phyloP scores from a whole-genome alignment of 1,284 basidiomycete species.

The Sanghuangporus weigelae region DNA sequence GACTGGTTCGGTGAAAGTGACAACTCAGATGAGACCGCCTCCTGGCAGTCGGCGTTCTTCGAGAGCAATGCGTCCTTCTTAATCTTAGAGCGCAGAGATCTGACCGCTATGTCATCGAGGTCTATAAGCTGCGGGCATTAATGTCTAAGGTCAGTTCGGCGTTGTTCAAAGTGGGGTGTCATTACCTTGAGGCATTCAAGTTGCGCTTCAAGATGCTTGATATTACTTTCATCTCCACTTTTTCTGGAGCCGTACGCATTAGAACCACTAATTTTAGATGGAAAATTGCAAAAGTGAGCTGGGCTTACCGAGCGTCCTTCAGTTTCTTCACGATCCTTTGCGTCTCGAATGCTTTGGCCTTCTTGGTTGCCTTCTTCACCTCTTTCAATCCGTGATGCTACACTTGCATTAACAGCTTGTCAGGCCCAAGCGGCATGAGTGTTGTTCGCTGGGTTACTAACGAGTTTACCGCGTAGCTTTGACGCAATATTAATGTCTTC shows the following conservation, averaged over 20 bases:
- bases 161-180: not conserved
- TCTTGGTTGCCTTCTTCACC: slow-evolving; percentile 70
- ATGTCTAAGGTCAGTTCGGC: slow-evolving; percentile 8
- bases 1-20: slow-evolving; percentile 19
- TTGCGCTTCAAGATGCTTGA: slow-evolving; percentile 58
- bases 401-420: slow-evolving; percentile 6
- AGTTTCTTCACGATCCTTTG: slow-evolving; percentile 83
- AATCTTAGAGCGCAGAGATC: slow-evolving; percentile 65
- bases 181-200: slow-evolving; percentile 62
- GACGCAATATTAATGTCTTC: slow-evolving; percentile 3
- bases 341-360: slow-evolving; percentile 77
- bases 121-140: slow-evolving; percentile 54
- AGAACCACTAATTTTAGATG: not conserved
- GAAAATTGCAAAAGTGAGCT: not conserved
- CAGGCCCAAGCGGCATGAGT: not conserved
- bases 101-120: slow-evolving; percentile 53
- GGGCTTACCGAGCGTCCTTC: slow-evolving; percentile 60
- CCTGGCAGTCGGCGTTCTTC: slow-evolving; percentile 39
- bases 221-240: slow-evolving; percentile 32
- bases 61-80: slow-evolving; percentile 64
- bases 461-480: slow-evolving; percentile 15
- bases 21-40: slow-evolving; percentile 42
- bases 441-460: not conserved
- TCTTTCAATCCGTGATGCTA: slow-evolving; percentile 70
- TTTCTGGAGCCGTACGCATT: slow-evolving; percentile 28